Evolutionary conservation across 139 green algal species (phyloP), one percentile per base, ranked within the genome.

Genomic region (Dunaliella primolecta): DNA sequence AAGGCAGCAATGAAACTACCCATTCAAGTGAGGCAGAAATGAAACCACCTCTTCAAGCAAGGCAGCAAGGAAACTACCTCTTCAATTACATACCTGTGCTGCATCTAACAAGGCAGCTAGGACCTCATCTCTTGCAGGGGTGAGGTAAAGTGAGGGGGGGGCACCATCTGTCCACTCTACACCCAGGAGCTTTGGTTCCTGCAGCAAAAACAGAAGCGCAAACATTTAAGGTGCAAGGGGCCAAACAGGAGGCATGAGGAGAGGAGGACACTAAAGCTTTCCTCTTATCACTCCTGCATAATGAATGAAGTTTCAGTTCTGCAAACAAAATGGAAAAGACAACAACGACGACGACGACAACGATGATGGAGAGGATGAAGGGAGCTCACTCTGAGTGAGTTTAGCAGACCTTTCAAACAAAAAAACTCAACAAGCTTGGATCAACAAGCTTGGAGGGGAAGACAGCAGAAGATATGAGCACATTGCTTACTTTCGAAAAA

Each of bases 101-200:
- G 90, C 89, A 27, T 95, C 91, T 80, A 97, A 84, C 84, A 96
- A 20, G 0, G 91, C 90, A 0, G 94, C 91, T 35, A 96, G 75
- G 23, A 98, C 82, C 0, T 83, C 92, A 75, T 98, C 95, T 2
- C 94, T 83, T 2, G 88, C 91, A 2, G 92, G 88, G 0, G 92
- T 92, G 71, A 92, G 86, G 80, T 93, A 97, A 57, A 94, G 83
- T 29, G 86, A 86, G 20, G 90, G 83, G 0, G 88, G 89, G 0
- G 83, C 86, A 27, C 94, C 93, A 75, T 95, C 92, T 0, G 76
- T 38, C 94, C 94, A 98, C 87, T 98, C 94, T 2, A 98, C 74
- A 0, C 87, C 93, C 77, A 97, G 76, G 86, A 94, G 93, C 77
- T 94, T 91, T 0, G 94, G 91, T 78, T 97, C 92, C 23, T 94